Evolutionary conservation across 441 rosid species (phyloP), one percentile per base, ranked within the genome.

Genomic region (Aquilaria agallochum): DNA sequence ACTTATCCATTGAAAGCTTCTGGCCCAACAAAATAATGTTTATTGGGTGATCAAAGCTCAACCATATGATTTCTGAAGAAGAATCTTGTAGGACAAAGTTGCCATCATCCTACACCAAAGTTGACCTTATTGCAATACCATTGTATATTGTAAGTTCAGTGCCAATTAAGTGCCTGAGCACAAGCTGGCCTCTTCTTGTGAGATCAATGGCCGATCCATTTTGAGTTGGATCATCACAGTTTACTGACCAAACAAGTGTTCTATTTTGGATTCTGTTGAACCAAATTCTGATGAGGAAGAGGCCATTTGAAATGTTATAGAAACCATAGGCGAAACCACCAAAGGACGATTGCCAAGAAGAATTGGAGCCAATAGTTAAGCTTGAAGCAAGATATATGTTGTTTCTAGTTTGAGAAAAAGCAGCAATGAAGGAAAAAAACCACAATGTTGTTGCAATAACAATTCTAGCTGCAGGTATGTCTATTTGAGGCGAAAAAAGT

Each of bases 11-110:
- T 10, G 63, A 42, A 7, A 62, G 66, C 20, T 14, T 55, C 49
- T 75, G 83, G 27, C 64, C 74, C 0, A 66, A 55, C 50, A 75
- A 58, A 56, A 79, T 53, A 20, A 70, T 73, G 49, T 78, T 70
- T 0, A 70, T 68, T 5, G 83, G 80, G 52, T 31, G 45, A 55
- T 67, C 32, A 59, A 75, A 78, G 67, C 75, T 78, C 61, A 59
- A 14, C 80, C 78, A 78, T 6, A 68, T 36, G 44, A 54, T 45
- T 6, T 36, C 30, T n/a, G 61, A 49, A 50, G 76, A 53, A 2
- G 49, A 64, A 9, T 12, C 14, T 55, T 0, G 59, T 50, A 78
- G 56, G 47, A 76, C 70, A 36, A 78, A 67, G 15, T 75, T 75
- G 12, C 80, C 80, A 14, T 68, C 11, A 50, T 79, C 55, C 51